Conservation (phyloP, 164 flowering plant species). For the Dillenia suffruticosa region DNA sequence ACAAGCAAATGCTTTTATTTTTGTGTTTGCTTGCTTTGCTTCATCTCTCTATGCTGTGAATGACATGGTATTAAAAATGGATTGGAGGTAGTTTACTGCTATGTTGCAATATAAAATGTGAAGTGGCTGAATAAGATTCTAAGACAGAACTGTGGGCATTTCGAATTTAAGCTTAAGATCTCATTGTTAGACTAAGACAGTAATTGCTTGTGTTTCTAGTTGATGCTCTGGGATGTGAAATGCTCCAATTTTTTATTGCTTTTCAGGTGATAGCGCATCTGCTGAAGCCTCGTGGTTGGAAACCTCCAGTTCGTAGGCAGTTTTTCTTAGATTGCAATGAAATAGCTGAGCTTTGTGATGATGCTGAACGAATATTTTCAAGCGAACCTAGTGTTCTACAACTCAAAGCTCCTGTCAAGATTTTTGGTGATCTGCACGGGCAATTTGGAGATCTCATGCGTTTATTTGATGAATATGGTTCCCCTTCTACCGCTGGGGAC, state of each 20-base stretch:
- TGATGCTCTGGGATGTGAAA: too few species aligned
- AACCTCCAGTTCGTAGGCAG: conserved; percentile 76
- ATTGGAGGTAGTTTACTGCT: too few species aligned
- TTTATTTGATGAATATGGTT: conserved; percentile 80
- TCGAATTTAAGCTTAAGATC: too few species aligned
- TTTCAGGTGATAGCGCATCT: conserved; percentile 65
- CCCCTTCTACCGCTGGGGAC: conserved; percentile 82
- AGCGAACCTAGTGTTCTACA: conserved; percentile 71
- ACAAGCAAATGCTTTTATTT: too few species aligned
- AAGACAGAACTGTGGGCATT: too few species aligned
- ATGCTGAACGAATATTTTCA: conserved; percentile 63
- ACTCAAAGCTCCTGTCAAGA: conserved; percentile 70
- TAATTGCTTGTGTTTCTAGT: too few species aligned
- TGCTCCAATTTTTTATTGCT: not conserved
- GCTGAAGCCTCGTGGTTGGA: conserved; percentile 83
- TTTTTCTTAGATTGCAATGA: conserved; percentile 84
- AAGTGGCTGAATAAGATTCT: too few species aligned
- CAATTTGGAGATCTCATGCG: conserved; percentile 90
- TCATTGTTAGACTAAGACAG: too few species aligned
- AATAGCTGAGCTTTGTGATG: conserved; percentile 78
- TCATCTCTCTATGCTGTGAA: too few species aligned
- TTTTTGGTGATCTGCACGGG: conserved; percentile 84
- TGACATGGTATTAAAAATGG: too few species aligned
- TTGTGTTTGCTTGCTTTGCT: too few species aligned
- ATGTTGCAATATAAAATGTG: too few species aligned